Evolutionary conservation across 2,329 filamentous ascomycete species (phyloP), one percentile per base, ranked within the genome.

Genomic region (Nemania serpens): DNA sequence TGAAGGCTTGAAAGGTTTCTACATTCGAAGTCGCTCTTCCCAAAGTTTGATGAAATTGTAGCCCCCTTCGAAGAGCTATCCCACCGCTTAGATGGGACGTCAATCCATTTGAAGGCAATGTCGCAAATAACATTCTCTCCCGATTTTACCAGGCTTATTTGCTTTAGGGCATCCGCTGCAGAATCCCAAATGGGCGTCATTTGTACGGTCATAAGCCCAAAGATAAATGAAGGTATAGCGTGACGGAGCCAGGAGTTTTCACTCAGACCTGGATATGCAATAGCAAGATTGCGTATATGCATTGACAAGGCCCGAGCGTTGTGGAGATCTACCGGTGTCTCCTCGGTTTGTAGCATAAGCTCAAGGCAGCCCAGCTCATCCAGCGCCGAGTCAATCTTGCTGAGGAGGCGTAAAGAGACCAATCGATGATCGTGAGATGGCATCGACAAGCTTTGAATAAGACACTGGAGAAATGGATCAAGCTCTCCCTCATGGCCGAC

Each of bases 121-220:
- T 85, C 82, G 1, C 88, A 86, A 39, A 97, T 82, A 17, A 84
- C 79, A 34, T 89, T 87, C 72, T 97, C 93, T 20, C 91, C 92
- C 41, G 79, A 76, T 66, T 89, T 88, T 20, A 82, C 83, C 66
- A 91, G 84, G 18, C 88, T 84, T 55, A 99, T 87, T 53, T 88
- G 82, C 70, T 91, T 90, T 70, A 99, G 77, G 0, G 91, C 87
- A 56, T 87, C 84, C 52, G 89, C 86, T 0, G 91, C 85, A 69
- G 96, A 91, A 62, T 96, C 91, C 91, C 94, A 97, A 5, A 96
- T 81, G 37, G 92, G 92, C 0, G 93, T 85, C 66, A 97, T 82
- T 67, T 90, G 91, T 50, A 96, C 87, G 0, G 93, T 95, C 61
- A 98, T 82, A 75, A 97, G 84, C 50, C 95, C 95, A 69, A 97